A percentile compares a stretch with the other conserved stretches of the same genome.
These are phyloP conservation scores for Nannochloropsis gaditana DNA, from an alignment of 108 stramenopile species.

Conservation along the genomic window DNA sequence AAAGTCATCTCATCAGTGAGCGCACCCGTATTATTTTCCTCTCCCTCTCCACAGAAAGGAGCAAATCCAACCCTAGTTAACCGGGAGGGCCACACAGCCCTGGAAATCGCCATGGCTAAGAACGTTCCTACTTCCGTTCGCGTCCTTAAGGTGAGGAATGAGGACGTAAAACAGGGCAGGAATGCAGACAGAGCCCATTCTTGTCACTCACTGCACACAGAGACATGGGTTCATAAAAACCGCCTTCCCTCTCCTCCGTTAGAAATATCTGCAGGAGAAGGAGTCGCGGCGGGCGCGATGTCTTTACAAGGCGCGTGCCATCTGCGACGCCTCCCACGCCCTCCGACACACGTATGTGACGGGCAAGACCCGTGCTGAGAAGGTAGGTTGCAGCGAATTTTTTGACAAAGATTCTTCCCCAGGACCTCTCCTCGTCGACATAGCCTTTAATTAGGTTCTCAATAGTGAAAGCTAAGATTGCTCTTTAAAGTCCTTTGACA, in stretches of 20 bases:
- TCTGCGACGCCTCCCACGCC: not conserved
- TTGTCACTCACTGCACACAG: not conserved
- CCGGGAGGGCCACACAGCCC: not conserved
- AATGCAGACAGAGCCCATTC: not conserved
- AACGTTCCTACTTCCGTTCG: not conserved
- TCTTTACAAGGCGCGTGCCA: not conserved
- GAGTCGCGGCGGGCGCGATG: not conserved
- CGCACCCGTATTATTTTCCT: not conserved
- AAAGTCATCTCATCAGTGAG: no score
- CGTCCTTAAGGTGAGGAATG: not conserved
- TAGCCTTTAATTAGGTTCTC: no score
- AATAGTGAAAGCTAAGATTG: no score
- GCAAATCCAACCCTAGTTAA: not conserved
- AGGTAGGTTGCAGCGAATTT: not conserved
- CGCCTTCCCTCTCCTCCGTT: not conserved
- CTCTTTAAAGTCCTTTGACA: not conserved
- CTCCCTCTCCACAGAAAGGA: not conserved
- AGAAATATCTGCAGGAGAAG: not conserved
- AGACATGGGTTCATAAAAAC: not conserved
- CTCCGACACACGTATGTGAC: not conserved
- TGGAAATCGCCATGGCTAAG: not conserved
- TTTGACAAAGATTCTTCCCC: not conserved
- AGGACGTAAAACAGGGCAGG: not conserved
- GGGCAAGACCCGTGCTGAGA: not conserved
- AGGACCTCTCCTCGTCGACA: no score